phyloP scores from a whole-genome alignment of 106 monocot species.

The Gastrodia elata region DNA sequence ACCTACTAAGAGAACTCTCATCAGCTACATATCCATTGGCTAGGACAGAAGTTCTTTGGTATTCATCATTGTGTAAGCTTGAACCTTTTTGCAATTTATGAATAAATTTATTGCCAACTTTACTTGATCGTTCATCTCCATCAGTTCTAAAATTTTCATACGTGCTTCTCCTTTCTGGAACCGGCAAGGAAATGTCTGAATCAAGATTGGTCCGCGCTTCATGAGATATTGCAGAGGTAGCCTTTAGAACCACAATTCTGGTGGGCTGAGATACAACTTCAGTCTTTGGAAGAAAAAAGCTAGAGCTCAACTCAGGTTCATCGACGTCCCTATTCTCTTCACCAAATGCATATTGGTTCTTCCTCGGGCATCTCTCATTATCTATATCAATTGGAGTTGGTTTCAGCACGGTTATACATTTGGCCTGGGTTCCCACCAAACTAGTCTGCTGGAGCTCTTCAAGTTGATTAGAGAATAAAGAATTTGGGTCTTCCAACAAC shows the following conservation, averaged over 20 bases:
- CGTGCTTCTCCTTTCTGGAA: conserved; percentile 4
- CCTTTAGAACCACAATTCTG: conserved; percentile 87
- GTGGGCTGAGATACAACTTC: conserved; percentile 60
- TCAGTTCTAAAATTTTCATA: conserved; percentile 4
- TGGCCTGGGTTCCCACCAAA: conserved; percentile 18
- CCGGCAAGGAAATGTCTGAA: conserved; percentile 10
- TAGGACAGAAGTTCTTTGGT: conserved; percentile 37
- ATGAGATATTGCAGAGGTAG: conserved; percentile 35
- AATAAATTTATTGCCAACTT: conserved; percentile 43
- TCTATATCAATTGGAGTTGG: conserved; percentile 20
- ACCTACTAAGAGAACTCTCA: conserved; percentile 51
- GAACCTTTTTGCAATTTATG: conserved; percentile 36
- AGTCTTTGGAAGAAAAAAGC: conserved; percentile 18
- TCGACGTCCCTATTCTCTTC: not conserved
- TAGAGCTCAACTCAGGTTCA: conserved; percentile 11
- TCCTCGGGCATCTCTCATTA: conserved; percentile 5
- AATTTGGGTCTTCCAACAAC: conserved; percentile 86
- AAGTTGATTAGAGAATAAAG: conserved; percentile 41
- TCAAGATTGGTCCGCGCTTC: conserved; percentile 12
- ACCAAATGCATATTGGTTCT: not conserved
- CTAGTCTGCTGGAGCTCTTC: conserved; percentile 20
- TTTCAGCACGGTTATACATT: conserved; percentile 51
- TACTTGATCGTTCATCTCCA: conserved; percentile 25
- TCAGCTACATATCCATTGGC: conserved; percentile 71
- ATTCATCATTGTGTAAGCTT: conserved; percentile 34